These are phyloP conservation scores for Diddensiella santjacobensis DNA, from an alignment of 805 yeast genomes.

Conservation along the genomic window DNA sequence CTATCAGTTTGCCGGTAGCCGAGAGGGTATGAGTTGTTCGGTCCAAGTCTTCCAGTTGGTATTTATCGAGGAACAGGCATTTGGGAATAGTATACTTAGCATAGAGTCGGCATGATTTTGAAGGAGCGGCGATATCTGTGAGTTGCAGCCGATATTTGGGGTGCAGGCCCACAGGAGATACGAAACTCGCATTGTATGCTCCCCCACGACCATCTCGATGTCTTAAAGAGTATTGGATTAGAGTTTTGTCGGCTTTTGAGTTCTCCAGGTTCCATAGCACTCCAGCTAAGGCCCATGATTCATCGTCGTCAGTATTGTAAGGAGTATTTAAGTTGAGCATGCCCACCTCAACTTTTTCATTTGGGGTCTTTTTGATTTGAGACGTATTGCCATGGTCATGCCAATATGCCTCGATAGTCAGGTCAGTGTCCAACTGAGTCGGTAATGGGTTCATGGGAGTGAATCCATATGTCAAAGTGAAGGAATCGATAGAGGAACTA, in stretches of 20 bases:
- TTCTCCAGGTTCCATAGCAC: slow-evolving; percentile 18
- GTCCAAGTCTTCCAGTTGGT: slow-evolving; percentile 43
- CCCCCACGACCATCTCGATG: slow-evolving; percentile 7
- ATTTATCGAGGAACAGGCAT: slow-evolving; percentile 50
- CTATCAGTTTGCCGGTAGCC: slow-evolving; percentile 33
- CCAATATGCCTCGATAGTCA: slow-evolving; percentile 26
- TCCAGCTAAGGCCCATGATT: slow-evolving; percentile 19
- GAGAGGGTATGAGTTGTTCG: slow-evolving; percentile 23
- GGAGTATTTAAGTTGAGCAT: slow-evolving; percentile 14
- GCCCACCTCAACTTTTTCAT: slow-evolving; percentile 23
- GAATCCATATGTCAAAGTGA: slow-evolving; percentile 20
- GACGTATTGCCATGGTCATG: background rate
- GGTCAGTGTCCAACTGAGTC: slow-evolving; percentile 16
- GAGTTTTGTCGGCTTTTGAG: slow-evolving; percentile 15
- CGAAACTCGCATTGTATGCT: slow-evolving; percentile 16
- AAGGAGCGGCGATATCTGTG: slow-evolving; percentile 9
- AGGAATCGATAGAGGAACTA: slow-evolving; percentile 14
- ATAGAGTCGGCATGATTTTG: slow-evolving; percentile 42
- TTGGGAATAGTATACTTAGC: slow-evolving; percentile 43
- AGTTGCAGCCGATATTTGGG: slow-evolving; percentile 22
- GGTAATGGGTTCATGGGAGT: slow-evolving; percentile 16
- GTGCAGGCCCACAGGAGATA: slow-evolving; percentile 25
- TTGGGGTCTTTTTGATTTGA: background rate
- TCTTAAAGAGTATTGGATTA: slow-evolving; percentile 16
- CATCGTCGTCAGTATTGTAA: slow-evolving; percentile 9